These are phyloP conservation scores for Clavispora carvajalis DNA, from an alignment of 805 yeast genomes.

Conservation along the genomic window DNA sequence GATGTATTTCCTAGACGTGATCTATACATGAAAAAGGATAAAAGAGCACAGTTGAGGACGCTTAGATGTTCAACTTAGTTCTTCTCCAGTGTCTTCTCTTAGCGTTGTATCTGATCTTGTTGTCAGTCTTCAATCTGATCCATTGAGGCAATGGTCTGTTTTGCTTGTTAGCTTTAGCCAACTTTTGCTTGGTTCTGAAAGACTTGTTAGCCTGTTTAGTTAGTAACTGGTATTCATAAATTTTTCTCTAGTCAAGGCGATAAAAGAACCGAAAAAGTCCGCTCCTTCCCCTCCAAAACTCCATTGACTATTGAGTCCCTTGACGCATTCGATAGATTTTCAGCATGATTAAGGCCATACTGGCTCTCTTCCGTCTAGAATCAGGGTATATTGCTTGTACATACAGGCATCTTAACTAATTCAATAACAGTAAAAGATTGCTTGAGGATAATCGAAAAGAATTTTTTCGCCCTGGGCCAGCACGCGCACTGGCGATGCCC, in stretches of 20 bases:
- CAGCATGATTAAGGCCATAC: no score
- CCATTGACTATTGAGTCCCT: no score
- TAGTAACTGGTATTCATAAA: constrained; percentile 19
- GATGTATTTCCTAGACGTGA: constrained; percentile 16
- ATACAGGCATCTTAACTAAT: constrained; percentile 38
- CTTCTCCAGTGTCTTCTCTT: constrained; percentile 99
- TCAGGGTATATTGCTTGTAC: constrained; percentile 16
- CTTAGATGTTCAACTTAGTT: constrained; percentile 95
- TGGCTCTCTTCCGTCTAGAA: not conserved
- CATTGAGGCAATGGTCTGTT: constrained; percentile 99
- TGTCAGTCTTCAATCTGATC: constrained; percentile 97
- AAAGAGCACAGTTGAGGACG: constrained; percentile 4
- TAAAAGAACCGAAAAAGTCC: not conserved
- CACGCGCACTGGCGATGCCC: not conserved
- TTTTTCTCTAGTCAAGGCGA: no score
- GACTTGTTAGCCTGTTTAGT: constrained; percentile 78
- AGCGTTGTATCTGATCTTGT: constrained; percentile 98
- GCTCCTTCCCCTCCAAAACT: no score
- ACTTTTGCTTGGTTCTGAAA: constrained; percentile 95
- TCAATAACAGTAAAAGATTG: constrained; percentile 4
- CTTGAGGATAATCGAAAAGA: constrained; percentile 9
- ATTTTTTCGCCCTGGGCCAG: constrained; percentile 9
- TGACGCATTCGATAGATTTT: not conserved
- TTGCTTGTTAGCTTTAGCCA: constrained; percentile 98
- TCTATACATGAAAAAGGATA: constrained; percentile 7